Evolutionary conservation across 1,284 basidiomycete genomes (phyloP).

Genomic region (Cystobasidium sp.): DNA sequence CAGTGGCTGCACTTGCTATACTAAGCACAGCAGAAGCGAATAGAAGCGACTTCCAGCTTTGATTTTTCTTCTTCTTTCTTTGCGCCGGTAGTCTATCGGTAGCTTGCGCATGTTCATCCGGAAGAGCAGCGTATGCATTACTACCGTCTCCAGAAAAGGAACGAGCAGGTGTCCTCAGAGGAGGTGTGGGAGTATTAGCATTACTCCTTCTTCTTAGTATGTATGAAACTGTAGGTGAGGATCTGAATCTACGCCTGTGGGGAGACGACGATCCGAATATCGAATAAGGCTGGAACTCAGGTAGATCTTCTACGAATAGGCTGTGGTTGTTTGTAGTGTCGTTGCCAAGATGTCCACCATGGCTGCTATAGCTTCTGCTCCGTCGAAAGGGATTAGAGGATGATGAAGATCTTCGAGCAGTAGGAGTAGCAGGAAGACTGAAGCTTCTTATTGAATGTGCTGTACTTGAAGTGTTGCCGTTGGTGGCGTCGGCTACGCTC

Average conservation of each 20-base stretch:
- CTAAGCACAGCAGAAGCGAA: background rate
- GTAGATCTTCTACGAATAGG: conserved; percentile 31
- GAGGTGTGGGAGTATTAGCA: background rate
- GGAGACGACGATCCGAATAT: background rate
- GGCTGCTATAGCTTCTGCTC: no score
- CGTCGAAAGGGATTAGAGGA: no score
- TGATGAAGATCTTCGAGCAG: no score
- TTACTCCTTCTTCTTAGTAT: conserved; percentile 4
- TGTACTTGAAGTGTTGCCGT: no score
- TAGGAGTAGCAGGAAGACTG: no score
- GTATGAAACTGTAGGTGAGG: conserved; percentile 11
- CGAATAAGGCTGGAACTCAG: conserved; percentile 31
- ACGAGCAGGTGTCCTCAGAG: background rate
- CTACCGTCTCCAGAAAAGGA: background rate
- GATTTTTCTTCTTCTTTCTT: background rate
- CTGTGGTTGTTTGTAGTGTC: no score
- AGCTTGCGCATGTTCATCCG: background rate
- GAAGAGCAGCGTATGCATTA: background rate
- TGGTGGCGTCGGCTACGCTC: no score
- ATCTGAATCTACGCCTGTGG: conserved; percentile 41
- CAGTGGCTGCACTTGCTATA: background rate
- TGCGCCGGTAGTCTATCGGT: background rate
- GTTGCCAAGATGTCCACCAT: no score
- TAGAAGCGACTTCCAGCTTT: background rate
- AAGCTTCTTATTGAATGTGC: no score